Evolutionary conservation across 345 rosid species (phyloP).

Genomic region (Citrus hindsii): DNA sequence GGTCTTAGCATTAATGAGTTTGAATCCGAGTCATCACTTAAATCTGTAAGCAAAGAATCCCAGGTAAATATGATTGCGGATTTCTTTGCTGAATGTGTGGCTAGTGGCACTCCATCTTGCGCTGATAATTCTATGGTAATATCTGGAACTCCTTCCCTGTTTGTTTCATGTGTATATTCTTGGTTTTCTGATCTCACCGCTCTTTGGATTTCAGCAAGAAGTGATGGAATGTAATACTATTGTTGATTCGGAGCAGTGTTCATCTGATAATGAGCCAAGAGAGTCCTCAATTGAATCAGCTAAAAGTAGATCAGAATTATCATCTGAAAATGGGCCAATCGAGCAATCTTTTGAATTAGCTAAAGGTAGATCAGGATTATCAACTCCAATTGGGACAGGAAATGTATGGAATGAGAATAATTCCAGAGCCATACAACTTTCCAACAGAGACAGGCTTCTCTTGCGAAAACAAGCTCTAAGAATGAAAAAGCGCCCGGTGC

Average conservation of each 20-base stretch:
- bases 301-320: background rate
- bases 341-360: conserved; percentile 25
- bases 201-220: conserved; percentile 27
- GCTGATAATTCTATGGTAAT: conserved; percentile 33
- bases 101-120: conserved; percentile 25
- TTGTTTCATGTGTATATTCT: conserved; percentile 7
- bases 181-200: conserved; percentile 2
- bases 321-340: conserved; percentile 21
- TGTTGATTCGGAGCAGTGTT: conserved; percentile 16
- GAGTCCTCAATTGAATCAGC: background rate
- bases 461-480: conserved; percentile 84
- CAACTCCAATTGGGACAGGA: conserved; percentile 18
- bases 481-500: conserved; percentile 79
- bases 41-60: conserved; percentile 18
- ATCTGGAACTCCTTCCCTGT: conserved; percentile 14
- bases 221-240: conserved; percentile 13
- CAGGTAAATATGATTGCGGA: conserved; percentile 12
- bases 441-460: conserved; percentile 85
- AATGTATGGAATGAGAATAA: conserved; percentile 24
- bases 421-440: conserved; percentile 37
- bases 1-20: conserved; percentile 20
- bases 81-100: conserved; percentile 16
- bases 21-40: conserved; percentile 22
- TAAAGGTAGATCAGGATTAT: conserved; percentile 20
- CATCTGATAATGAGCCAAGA: conserved; percentile 19